These are phyloP conservation scores for Cucumis cinereus DNA, from an alignment of 306 rosid genomes.

Conservation along the genomic window DNA sequence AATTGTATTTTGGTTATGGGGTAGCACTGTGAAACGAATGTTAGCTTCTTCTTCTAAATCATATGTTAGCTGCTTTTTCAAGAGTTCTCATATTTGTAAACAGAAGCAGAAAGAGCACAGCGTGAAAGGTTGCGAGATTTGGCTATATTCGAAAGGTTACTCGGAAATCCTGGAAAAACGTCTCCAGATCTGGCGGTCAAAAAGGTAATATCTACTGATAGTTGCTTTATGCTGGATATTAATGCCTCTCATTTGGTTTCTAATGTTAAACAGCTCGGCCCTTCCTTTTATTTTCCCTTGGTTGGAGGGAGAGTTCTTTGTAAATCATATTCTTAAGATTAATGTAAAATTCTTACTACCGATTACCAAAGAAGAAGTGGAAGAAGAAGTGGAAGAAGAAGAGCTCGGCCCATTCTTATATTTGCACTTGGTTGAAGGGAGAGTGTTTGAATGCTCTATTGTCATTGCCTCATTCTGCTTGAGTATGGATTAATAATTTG, in stretches of 20 bases:
- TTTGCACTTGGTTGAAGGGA: too few species aligned
- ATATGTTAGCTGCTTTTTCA: not conserved
- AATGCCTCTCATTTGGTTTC: not conserved
- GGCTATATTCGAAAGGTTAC: slow-evolving; percentile 78
- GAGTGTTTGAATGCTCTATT: not conserved
- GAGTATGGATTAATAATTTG: not conserved
- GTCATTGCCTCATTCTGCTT: not conserved
- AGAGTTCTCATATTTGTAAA: not conserved
- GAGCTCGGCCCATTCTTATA: too few species aligned
- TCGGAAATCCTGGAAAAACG: slow-evolving; percentile 53
- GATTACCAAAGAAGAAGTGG: not conserved
- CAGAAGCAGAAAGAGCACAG: slow-evolving; percentile 71
- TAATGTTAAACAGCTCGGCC: not conserved
- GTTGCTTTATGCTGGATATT: not conserved
- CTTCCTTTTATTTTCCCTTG: not conserved
- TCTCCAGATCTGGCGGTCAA: slow-evolving; percentile 68
- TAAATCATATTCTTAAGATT: not conserved
- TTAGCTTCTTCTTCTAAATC: not conserved
- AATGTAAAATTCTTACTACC: not conserved
- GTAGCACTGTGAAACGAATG: not conserved
- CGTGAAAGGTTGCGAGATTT: slow-evolving; percentile 75
- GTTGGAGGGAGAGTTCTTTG: not conserved
- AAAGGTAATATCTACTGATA: slow-evolving; percentile 36
- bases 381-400: not conserved
- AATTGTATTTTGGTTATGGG: not conserved